phyloP scores from a whole-genome alignment of 2,329 filamentous ascomycete genomes.

The Stagonosporopsis cucurbitacearum region DNA sequence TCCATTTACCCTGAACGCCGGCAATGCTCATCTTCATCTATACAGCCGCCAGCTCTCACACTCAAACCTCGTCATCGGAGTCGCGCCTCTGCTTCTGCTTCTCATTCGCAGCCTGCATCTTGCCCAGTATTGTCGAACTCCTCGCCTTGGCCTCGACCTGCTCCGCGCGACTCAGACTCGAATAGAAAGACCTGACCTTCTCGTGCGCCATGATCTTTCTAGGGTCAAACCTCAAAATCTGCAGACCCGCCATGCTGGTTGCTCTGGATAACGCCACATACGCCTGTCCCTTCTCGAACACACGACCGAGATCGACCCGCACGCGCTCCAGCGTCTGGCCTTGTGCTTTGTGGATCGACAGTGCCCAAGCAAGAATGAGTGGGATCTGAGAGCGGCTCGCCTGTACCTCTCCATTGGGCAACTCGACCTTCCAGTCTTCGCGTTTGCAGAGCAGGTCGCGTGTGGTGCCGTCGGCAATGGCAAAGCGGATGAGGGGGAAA shows the following conservation, averaged over 20 bases:
- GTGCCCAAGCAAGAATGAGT: constrained; percentile 92
- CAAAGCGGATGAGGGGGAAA: constrained; percentile 87
- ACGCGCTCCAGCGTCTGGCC: constrained; percentile 93
- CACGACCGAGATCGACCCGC: constrained; percentile 88
- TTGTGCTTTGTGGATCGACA: constrained; percentile 98
- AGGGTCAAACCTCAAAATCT: constrained; percentile 87
- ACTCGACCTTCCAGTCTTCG: constrained; percentile 94
- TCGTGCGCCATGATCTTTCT: constrained; percentile 94
- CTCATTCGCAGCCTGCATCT: constrained; percentile 35
- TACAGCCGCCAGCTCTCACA: not conserved
- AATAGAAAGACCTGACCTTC: constrained; percentile 84
- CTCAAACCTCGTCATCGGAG: not conserved
- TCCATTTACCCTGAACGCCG: not conserved
- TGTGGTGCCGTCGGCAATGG: constrained; percentile 76
- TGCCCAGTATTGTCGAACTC: constrained; percentile 40
- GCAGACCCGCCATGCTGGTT: constrained; percentile 82
- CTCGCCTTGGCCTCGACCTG: constrained; percentile 43
- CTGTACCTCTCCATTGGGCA: constrained; percentile 93
- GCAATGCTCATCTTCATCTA: not conserved
- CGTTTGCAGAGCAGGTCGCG: constrained; percentile 81
- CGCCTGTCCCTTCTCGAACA: constrained; percentile 97
- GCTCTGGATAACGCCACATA: constrained; percentile 96
- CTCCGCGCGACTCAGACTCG: constrained; percentile 77
- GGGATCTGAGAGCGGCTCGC: constrained; percentile 79
- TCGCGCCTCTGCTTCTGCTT: constrained; percentile 15